These are phyloP conservation scores for Funneliformis mosseae DNA, from an alignment of 192 early-diverging fungal species.

Conservation along the genomic window DNA sequence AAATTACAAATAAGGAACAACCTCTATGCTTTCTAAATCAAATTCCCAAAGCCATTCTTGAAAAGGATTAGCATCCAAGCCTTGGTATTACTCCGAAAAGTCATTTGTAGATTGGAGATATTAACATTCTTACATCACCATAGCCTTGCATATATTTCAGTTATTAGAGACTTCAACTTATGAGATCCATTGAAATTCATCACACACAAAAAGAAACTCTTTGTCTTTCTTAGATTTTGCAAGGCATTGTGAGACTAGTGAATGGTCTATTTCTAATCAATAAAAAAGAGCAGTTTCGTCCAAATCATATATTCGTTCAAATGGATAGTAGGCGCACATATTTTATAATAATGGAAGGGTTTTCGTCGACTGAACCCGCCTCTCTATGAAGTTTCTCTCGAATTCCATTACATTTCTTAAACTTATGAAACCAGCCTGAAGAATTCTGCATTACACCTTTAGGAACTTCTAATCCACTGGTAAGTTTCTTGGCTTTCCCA, in stretches of 20 bases:
- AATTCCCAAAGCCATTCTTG: constrained; percentile 27
- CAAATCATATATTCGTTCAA: constrained; percentile 32
- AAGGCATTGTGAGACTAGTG: constrained; percentile 17
- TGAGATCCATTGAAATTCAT: constrained; percentile 25
- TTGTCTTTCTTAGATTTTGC: constrained; percentile 18
- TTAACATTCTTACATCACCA: constrained; percentile 25
- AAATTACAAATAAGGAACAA: constrained; percentile 14
- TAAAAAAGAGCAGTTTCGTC: constrained; percentile 28
- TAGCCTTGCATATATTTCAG: constrained; percentile 26
- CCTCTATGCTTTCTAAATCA: neutral
- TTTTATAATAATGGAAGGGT: neutral
- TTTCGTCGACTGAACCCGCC: neutral
- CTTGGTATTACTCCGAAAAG: constrained; percentile 18
- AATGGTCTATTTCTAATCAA: constrained; percentile 17
- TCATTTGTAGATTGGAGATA: constrained; percentile 20
- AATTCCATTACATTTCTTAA: constrained; percentile 44
- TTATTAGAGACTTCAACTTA: constrained; percentile 16
- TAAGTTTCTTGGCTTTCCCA: constrained; percentile 36
- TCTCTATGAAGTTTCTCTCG: neutral
- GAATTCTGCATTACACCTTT: constrained; percentile 36
- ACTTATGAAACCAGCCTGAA: constrained; percentile 44
- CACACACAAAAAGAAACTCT: constrained; percentile 24
- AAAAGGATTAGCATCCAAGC: constrained; percentile 24
- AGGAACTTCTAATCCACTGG: constrained; percentile 31
- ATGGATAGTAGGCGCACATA: constrained; percentile 21